Base-by-base conservation (phyloP, 306 rosid genomes). In the Pterocarpus santalinus region DNA sequence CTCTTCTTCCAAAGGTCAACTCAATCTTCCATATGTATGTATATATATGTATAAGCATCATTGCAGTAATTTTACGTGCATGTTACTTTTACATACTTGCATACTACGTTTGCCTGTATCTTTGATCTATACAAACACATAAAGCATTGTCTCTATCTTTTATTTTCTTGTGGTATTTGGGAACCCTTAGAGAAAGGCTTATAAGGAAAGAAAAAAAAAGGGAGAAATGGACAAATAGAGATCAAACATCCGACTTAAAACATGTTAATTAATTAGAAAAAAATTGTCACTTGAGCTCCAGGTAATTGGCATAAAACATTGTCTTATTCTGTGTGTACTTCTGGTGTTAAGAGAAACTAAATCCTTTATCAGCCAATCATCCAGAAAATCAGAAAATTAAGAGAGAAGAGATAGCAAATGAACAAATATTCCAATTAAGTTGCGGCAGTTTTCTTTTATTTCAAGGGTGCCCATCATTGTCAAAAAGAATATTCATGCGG, bases 1-100 rank as follows among this genome's bases (percentile, higher is more conserved):
- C 80, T 73, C 85, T 81, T 72, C 89, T 15, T n/a, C 77, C 52
- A 47, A 69, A 87, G 94, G 92, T 86, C 30, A 51, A 38, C 32
- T 74, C 73, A 84, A 13, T 58, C 17, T 65, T 62, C 53, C 11
- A 16, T 55, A 5, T 12, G 2, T 51, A 16, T 3, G 7, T 55
- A 55, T 16, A 8, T n/a, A n/a, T 14, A n/a, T 5, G 12, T 17
- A 55, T 55, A 55, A 10, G 16, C 47, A 7, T 46, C 16, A 68
- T 28, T 15, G 28, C 5, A 34, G 9, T 70, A 34, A 7, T 67
- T 41, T 68, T 38, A 60, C 63, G 34, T 67, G 60, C 65, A 75
- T 75, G 34, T 12, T 14, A 55, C 8, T 67, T 57, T 38, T 36
- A 0, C 6, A 36, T 38, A n/a, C 5, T 65, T 51, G 44, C 4